phyloP scores from a whole-genome alignment of 1,284 basidiomycete species.

The Taiwanofungus camphoratus region DNA sequence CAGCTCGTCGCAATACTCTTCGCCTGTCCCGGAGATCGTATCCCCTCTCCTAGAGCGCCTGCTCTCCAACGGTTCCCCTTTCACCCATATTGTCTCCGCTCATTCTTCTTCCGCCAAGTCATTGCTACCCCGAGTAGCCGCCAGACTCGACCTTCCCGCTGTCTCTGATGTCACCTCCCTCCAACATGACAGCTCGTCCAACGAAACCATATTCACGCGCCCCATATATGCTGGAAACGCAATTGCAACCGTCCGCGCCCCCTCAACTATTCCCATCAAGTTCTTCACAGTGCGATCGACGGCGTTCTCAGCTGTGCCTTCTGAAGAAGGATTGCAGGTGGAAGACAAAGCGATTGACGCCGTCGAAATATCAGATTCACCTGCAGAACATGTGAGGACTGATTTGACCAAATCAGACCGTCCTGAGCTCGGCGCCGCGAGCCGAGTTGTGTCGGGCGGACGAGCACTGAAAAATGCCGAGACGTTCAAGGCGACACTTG shows the following conservation, averaged over 20 bases:
- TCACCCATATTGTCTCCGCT: constrained; percentile 87
- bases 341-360: constrained; percentile 65
- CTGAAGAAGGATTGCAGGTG: constrained; percentile 46
- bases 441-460: constrained; percentile 91
- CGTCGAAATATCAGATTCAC: constrained; percentile 54
- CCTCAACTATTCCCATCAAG: constrained; percentile 73
- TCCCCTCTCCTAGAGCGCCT: constrained; percentile 39
- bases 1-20: constrained; percentile 41
- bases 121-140: constrained; percentile 85
- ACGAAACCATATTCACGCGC: constrained; percentile 79
- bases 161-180: constrained; percentile 89
- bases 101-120: constrained; percentile 74
- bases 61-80: constrained; percentile 40
- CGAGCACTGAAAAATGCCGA: constrained; percentile 94
- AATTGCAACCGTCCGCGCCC: constrained; percentile 86
- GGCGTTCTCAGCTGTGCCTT: constrained; percentile 76
- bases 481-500: constrained; percentile 84
- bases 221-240: constrained; percentile 99
- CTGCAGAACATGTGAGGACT: constrained; percentile 79
- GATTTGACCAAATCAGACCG: constrained; percentile 88
- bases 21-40: constrained; percentile 38
- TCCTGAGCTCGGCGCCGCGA: constrained; percentile 87
- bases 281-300: constrained; percentile 97
- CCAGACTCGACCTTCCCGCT: constrained; percentile 77
- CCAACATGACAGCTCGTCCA: constrained; percentile 68